Evolutionary conservation across 192 early-diverging fungal genomes (phyloP).

Genomic region (Linnemannia zychae): DNA sequence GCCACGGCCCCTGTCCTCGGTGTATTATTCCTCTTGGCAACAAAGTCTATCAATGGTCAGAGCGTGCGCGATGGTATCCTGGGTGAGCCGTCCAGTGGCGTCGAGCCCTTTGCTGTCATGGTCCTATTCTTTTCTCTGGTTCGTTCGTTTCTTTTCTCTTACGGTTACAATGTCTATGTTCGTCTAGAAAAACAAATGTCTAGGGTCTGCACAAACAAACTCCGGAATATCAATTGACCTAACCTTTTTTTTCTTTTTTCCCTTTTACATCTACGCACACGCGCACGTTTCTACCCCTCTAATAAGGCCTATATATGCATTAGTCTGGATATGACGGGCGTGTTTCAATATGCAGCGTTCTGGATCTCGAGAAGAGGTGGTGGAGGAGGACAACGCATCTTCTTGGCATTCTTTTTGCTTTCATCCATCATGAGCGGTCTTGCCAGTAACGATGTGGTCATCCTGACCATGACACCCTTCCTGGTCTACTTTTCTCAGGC

Average conservation of each 20-base stretch:
- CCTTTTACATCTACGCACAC: not conserved
- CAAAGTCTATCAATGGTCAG: conserved; percentile 59
- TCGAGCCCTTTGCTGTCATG: conserved; percentile 84
- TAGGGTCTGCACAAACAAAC: not conserved
- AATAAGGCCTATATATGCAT: conserved; percentile 78
- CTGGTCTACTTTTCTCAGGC: conserved; percentile 77
- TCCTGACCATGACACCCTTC: conserved; percentile 83
- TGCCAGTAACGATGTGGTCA: conserved; percentile 86
- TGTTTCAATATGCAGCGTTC: conserved; percentile 82
- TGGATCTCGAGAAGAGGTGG: conserved; percentile 75
- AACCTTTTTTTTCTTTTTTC: not conserved
- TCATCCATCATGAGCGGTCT: conserved; percentile 77
- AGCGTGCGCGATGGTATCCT: conserved; percentile 38
- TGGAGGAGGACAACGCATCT: conserved; percentile 64
- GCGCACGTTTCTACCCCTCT: not conserved
- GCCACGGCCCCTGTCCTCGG: conserved; percentile 78
- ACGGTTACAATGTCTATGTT: not conserved
- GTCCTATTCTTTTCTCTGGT: conserved; percentile 82
- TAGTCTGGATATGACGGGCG: conserved; percentile 84
- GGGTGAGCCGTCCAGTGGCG: conserved; percentile 42
- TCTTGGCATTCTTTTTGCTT: conserved; percentile 75
- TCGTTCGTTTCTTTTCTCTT: not conserved
- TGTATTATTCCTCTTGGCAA: conserved; percentile 73
- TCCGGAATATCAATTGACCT: not conserved
- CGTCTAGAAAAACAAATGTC: not conserved